Base-by-base conservation (phyloP, 176 grass and related monocot species). In the Paspalum notatum region DNA sequence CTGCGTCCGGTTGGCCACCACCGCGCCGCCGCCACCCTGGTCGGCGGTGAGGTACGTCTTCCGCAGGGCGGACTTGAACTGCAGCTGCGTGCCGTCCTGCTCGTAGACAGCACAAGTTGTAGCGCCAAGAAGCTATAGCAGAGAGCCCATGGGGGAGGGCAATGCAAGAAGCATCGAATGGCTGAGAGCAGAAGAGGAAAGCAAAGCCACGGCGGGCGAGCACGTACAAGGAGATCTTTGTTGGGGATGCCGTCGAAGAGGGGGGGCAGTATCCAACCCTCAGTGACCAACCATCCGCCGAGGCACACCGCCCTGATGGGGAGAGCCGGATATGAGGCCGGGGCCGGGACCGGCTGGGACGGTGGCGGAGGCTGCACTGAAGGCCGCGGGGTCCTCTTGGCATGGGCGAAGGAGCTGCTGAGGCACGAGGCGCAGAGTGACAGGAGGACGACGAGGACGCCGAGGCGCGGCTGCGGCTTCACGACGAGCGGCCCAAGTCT, bases 171-270 rank as follows among this genome's bases (percentile, higher is more conserved):
- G 32, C 32, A 32, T 32, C 32, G 32, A 32, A 32, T 32, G 32
- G 32, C 32, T 32, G 32, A 32, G 32, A 32, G 32, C 32, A 32
- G 32, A 32, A 32, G 32, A 32, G 32, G 32, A 32, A 32, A 32
- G 32, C 32, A 32, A 32, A 32, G n/a, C n/a, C n/a, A n/a, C n/a
- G n/a, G n/a, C n/a, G n/a, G n/a, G n/a, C n/a, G n/a, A n/a, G 4
- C 0, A 41, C 41, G 8, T 89, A 94, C 89, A 51, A 92, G 20
- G 63, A 95, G 80, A 25, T 95, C 81, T 9, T 91, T 95, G 74
- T 95, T 95, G 7, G 89, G 84, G 21, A 92, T 92, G 84, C 52
- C 87, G 40, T 85, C 82, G 62, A 95, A 95, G 81, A 95, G 84
- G 16, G 82, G 73, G 0, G 87, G 89, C 11, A 85, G 25, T 71